Conservation (phyloP, 2,329 filamentous ascomycete species). For the Pseudogymnoascus sp. region DNA sequence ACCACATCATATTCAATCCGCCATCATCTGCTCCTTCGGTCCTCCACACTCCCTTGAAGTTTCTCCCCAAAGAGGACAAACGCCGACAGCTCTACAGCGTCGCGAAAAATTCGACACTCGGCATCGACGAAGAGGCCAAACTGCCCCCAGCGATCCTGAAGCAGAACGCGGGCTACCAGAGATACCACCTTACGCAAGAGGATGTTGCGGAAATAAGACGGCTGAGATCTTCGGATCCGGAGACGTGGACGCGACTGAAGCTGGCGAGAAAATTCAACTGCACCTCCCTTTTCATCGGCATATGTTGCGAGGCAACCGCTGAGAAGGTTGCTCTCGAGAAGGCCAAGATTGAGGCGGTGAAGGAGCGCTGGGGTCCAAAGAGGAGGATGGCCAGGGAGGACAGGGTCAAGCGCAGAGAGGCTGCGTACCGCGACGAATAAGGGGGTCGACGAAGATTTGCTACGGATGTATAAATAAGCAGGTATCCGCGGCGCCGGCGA, state of each 20-base stretch:
- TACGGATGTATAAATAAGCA: slow-evolving; percentile 8
- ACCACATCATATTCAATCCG: slow-evolving; percentile 49
- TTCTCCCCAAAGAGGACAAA: slow-evolving; percentile 44
- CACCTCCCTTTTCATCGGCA: slow-evolving; percentile 48
- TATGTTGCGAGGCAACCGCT: slow-evolving; percentile 42
- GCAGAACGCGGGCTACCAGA: slow-evolving; percentile 18
- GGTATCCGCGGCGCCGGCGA: neutral
- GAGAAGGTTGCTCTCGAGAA: slow-evolving; percentile 41
- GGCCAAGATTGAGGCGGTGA: slow-evolving; percentile 39
- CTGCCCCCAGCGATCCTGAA: slow-evolving; percentile 20
- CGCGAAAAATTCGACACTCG: slow-evolving; percentile 18
- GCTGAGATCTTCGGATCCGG: slow-evolving; percentile 45
- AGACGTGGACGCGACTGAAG: slow-evolving; percentile 44
- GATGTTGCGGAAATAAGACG: slow-evolving; percentile 53
- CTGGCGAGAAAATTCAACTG: slow-evolving; percentile 50
- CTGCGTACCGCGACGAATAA: slow-evolving; percentile 11
- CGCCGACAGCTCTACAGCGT: slow-evolving; percentile 22
- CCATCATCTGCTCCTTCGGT: slow-evolving; percentile 48
- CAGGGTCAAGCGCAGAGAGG: slow-evolving; percentile 39
- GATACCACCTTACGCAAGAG: slow-evolving; percentile 43
- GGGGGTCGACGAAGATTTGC: neutral
- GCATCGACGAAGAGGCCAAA: slow-evolving; percentile 14
- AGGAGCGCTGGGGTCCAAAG: slow-evolving; percentile 50
- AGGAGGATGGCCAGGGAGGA: slow-evolving; percentile 48
- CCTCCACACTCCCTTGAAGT: slow-evolving; percentile 57